Base-by-base conservation (phyloP, 2,329 filamentous ascomycete genomes). In the Colletotrichum sp. region DNA sequence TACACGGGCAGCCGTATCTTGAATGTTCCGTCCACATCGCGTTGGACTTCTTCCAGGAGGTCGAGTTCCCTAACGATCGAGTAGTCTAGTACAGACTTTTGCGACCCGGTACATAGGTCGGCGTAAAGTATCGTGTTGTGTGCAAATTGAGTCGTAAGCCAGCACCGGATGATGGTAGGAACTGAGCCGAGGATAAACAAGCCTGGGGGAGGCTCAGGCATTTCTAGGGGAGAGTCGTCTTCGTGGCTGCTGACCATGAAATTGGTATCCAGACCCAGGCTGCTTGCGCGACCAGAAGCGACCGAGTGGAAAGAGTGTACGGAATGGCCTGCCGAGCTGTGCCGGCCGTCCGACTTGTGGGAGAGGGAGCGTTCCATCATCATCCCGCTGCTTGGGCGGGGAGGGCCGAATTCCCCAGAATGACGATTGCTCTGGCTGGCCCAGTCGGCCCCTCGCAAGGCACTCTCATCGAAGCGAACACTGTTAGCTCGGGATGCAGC, bases 401-500 rank as follows among this genome's bases (percentile, higher is more conserved):
- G 88, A 30, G 94, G 94, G 55, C 93, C 92, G 79, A 98, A 94
- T 72, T 99, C 97, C 63, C 94, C 92, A 15, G 95, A 96, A 72
- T 96, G 94, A 60, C 96, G 92, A 75, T 94, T 94, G 78, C 92
- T 92, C 81, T 98, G 95, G 48, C 87, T 86, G 52, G 93, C 93
- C 92, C 97, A 98, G 83, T 96, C 91, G 10, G 92, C 96, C 64
- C 95, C 94, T 80, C 98, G 96, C 80, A 98, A 92, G 16, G 96
- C 96, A 82, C 95, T 98, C 83, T 99, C 96, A 82, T 99, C 97
- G 81, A 99, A 99, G 48, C 97, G 94, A 79, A 99, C 97, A 82
- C 97, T 99, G 83, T 99, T 99, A 64, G 97, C 96, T 80, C 97
- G 92, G 21, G 97, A 99, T 21, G 95, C 94, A 24, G 95, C 95